Conservation (phyloP, 1,284 basidiomycete species). For the Golubevia pallescens region DNA sequence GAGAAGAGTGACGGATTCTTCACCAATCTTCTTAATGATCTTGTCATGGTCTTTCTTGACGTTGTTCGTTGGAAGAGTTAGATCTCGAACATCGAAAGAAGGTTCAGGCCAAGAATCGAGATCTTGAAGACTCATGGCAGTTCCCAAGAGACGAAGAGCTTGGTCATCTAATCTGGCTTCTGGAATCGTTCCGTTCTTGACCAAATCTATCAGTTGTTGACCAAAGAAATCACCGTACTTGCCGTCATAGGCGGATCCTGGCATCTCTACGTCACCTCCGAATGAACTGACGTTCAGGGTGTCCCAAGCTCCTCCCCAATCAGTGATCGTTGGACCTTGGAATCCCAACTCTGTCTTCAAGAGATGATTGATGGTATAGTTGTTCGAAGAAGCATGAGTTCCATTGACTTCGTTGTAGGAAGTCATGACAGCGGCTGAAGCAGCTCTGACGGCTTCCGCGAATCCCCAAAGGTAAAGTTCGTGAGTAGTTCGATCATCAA, state of each 20-base stretch:
- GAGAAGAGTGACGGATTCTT: constrained; percentile 29
- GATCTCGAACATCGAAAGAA: constrained; percentile 39
- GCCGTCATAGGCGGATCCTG: constrained; percentile 17
- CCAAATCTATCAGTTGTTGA: constrained; percentile 32
- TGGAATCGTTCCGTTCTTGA: constrained; percentile 49
- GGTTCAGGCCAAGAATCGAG: too few relatives aligned
- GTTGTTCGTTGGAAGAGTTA: constrained; percentile 24
- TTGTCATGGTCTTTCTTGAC: constrained; percentile 29
- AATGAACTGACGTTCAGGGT: too few relatives aligned
- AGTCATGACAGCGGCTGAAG: constrained; percentile 34
- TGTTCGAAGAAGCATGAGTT: constrained; percentile 36
- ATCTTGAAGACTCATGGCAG: too few relatives aligned
- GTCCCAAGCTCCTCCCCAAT: constrained; percentile 18
- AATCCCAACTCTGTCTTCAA: constrained; percentile 55
- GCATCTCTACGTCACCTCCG: background rate
- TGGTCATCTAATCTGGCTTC: constrained; percentile 38
- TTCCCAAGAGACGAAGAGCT: background rate
- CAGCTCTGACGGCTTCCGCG: constrained; percentile 26
- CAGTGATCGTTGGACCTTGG: constrained; percentile 44
- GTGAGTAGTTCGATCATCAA: constrained; percentile 43
- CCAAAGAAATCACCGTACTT: constrained; percentile 21
- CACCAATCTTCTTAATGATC: constrained; percentile 29
- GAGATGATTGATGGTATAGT: constrained; percentile 40
- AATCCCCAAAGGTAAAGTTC: constrained; percentile 52
- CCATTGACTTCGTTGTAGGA: constrained; percentile 49